Evolutionary conservation across 192 early-diverging fungal genomes (phyloP).

Genomic region (Coemansia sp.): DNA sequence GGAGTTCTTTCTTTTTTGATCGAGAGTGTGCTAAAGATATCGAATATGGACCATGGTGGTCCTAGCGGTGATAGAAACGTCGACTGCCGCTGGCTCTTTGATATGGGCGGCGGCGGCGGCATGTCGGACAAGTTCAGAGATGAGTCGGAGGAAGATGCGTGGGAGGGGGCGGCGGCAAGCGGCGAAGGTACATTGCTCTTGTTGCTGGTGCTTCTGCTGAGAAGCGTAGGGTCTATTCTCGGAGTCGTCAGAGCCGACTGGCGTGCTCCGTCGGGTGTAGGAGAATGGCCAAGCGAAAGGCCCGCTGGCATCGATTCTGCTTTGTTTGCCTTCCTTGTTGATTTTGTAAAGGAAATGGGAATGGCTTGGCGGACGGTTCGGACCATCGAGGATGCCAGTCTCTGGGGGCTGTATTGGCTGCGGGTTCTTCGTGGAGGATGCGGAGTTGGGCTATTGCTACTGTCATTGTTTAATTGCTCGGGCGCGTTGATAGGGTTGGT

Average conservation of each 20-base stretch:
- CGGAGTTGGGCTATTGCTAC: neutral
- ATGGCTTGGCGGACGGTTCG: constrained; percentile 5
- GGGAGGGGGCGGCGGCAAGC: neutral
- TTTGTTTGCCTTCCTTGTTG: neutral
- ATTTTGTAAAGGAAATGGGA: neutral
- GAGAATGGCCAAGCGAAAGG: too few relatives aligned
- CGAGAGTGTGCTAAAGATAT: neutral
- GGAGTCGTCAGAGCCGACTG: neutral
- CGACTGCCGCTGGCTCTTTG: neutral
- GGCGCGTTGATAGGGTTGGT: neutral
- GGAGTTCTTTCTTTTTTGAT: neutral
- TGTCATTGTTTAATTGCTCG: neutral
- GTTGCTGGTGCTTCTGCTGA: constrained; percentile 1
- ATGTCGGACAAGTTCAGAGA: too few relatives aligned
- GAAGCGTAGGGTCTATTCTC: neutral
- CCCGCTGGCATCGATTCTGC: neutral
- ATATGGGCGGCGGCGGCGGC: neutral
- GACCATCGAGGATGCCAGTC: constrained; percentile 4
- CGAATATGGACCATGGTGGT: neutral
- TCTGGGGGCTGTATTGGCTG: neutral
- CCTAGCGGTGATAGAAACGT: neutral
- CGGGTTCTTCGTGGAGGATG: neutral
- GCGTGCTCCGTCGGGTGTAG: neutral
- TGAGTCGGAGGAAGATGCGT: neutral
- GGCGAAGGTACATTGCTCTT: constrained; percentile 4